Base-by-base conservation (phyloP, 2,329 filamentous ascomycete genomes). In the Trichoderma citrinoviride region DNA sequence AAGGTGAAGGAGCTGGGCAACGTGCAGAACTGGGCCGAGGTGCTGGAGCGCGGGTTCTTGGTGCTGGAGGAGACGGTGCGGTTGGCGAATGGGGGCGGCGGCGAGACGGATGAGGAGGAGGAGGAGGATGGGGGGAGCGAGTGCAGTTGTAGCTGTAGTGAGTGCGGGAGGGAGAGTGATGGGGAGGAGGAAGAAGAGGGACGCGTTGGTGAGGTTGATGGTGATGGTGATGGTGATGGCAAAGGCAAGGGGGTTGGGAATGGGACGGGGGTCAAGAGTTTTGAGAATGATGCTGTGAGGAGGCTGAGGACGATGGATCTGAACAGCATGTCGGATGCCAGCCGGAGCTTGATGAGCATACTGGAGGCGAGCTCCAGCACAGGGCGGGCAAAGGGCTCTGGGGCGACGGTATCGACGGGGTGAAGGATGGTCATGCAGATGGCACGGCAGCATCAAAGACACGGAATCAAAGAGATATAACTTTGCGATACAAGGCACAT, bases 1-100 rank as follows among this genome's bases (percentile, higher is more conserved):
- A 83, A 83, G 72, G 79, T 94, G 66, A 93, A 93, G 78, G 90
- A 93, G 81, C 80, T 93, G 67, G 90, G 91, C 25, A 88, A 93
- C 73, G 85, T 94, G 73, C 90, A 94, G 81, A 93, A 93, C 75
- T 95, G 91, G 91, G 90, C 91, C 23, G 91, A 95, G 82, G 86
- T 93, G 77, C 81, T 94, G 72, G 91, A 89, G 81, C 76, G 86
- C 66, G 85, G 88, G 69, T 87, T 90, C 68, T 68, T 88, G 63
- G 82, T 87, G 50, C 73, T 90, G 7, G 85, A 87, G 74, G 87
- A 90, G 81, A 89, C 87, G 47, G 73, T 90, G 70, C 77, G 86
- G 69, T 73, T 88, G 64, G 86, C 83, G 2, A 79, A 77, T 56
- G 74, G 73, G 71, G 44, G n/a, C n/a, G n/a, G n/a, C n/a, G 66